phyloP scores from a whole-genome alignment of 306 rosid genomes.

The Quercus engelmannii region DNA sequence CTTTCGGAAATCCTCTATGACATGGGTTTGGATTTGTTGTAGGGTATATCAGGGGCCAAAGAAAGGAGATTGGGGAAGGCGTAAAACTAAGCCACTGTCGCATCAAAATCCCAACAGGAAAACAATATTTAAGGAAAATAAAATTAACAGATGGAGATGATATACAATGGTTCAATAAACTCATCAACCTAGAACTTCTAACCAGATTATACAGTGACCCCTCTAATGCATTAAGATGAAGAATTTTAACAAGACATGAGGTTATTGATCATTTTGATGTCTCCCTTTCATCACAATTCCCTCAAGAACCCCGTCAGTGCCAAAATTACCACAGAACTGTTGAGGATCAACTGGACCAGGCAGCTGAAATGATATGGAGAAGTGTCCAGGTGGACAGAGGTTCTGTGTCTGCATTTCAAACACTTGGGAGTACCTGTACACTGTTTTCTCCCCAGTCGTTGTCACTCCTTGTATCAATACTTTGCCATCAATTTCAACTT shows the following conservation, averaged over 20 bases:
- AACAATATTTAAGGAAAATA: not conserved
- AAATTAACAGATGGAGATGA: not conserved
- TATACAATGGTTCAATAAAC: not conserved
- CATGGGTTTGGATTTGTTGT: not conserved
- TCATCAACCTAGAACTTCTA: not conserved
- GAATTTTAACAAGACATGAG: not conserved
- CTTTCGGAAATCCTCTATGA: no score
- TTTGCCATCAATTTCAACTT: conserved; percentile 55
- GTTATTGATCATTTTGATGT: not conserved
- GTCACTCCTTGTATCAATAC: conserved; percentile 56
- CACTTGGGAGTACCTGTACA: conserved; percentile 57
- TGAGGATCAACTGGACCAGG: conserved; percentile 77
- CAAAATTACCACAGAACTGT: conserved; percentile 62
- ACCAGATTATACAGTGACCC: conserved; percentile 1
- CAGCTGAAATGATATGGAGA: conserved; percentile 66
- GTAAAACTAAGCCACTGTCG: not conserved
- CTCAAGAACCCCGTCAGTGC: conserved; percentile 74
- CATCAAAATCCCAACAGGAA: not conserved
- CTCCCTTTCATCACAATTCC: conserved; percentile 62
- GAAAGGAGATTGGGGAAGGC: not conserved
- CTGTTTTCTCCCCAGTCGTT: conserved; percentile 68
- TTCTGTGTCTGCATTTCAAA: conserved; percentile 78
- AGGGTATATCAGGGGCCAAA: not conserved
- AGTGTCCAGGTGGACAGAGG: conserved; percentile 75
- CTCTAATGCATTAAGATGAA: not conserved